A percentile compares a stretch with the other conserved stretches of the same genome.
Evolutionary conservation across 257 asterid genomes (phyloP).

Genomic region (Coffea canephora): DNA sequence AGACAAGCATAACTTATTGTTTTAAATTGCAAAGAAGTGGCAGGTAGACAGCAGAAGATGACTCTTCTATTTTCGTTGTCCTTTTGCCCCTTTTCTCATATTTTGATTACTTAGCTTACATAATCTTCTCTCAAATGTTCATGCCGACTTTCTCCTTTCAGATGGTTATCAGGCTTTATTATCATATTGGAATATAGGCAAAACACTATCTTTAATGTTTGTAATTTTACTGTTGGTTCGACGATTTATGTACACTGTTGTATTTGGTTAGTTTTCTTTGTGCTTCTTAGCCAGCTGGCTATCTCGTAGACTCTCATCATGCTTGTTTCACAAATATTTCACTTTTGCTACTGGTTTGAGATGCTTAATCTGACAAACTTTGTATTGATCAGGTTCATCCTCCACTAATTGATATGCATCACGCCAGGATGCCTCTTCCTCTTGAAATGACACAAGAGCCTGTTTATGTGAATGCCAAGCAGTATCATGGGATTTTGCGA

Average conservation of each 20-base stretch:
- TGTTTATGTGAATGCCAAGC: conserved; percentile 90
- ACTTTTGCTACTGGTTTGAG: not conserved
- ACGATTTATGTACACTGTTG: not conserved
- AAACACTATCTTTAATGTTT: not conserved
- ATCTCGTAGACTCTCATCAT: not conserved
- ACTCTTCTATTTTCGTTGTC: not conserved
- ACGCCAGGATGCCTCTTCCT: conserved; percentile 80
- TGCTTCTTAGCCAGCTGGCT: not conserved
- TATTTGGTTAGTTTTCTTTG: not conserved
- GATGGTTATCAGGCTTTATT: not conserved
- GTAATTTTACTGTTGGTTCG: not conserved
- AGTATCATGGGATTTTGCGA: conserved; percentile 75
- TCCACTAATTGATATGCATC: conserved; percentile 55
- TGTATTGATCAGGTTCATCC: conserved; percentile 53
- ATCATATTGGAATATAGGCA: not conserved
- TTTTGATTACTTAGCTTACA: not conserved
- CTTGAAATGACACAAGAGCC: conserved; percentile 88
- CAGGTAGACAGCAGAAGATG: not conserved
- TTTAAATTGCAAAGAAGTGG: not conserved
- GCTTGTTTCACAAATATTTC: not conserved
- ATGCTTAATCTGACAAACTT: conserved; percentile 3
- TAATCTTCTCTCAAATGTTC: not conserved
- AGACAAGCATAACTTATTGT: not conserved
- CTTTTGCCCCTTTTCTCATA: not conserved
- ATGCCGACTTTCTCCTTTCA: not conserved